Base-by-base conservation (phyloP, 2,329 filamentous ascomycete species). In the Podosphaera fusca region DNA sequence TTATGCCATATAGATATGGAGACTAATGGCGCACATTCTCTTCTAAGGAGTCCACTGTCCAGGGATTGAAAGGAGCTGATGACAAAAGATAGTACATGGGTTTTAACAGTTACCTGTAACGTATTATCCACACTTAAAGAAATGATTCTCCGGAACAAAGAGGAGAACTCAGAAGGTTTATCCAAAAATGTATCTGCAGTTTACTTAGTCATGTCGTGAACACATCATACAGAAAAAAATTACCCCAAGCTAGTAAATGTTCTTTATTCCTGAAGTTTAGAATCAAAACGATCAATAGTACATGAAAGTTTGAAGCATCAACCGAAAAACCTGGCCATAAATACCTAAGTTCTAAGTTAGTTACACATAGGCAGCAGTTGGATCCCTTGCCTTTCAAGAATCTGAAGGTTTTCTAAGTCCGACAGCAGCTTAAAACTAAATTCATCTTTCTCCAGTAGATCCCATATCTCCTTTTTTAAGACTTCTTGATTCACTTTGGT, bases 1-100 rank as follows among this genome's bases (percentile, higher is more conserved):
- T 95, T 94, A 65, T 96, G 87, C 92, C 92, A 98, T 64, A 92
- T 87, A 0, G 86, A 84, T 64, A 98, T 95, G 10, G 88, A 92
- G 29, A 98, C 90, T 55, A 98, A 73, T 1, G 94, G 87, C 5
- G 90, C 92, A 69, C 92, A 96, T 73, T 98, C 92, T 69, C 95
- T 96, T 60, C 92, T 82, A 55, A 98, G 85, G 57, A 94, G 78
- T 42, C 79, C 78, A 67, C 82, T 89, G 68, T 98, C 94, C 36
- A 98, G 75, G 52, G 88, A 95, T 69, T 96, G 89, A 67, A 95
- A 98, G 40, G 90, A 86, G 62, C 83, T 80, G 55, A 94, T 94
- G 60, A 96, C 76, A 69, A 96, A 96, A 31, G 80, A 84, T 30
- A 98, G 73, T n/a, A 96, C 78, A 56, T 94, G 82, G 7, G 84